Conservation (phyloP, 2,329 filamentous ascomycete genomes). For the Aspergillus pseudonomiae region DNA sequence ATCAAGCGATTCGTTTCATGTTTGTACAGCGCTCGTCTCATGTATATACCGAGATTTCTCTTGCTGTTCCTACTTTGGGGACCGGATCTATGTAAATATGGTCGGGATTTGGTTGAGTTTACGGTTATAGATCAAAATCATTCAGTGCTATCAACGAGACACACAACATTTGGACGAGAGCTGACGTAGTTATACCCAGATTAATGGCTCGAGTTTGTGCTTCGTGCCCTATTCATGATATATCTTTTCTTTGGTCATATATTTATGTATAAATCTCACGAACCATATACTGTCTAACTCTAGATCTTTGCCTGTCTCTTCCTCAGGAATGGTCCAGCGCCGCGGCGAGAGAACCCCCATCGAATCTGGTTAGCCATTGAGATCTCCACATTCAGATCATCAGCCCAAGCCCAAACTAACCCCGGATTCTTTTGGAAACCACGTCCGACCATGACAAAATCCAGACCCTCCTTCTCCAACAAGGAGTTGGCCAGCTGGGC, state of each 20-base stretch:
- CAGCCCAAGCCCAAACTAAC: slow-evolving; percentile 72
- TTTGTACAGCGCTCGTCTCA: neutral
- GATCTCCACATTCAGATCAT: slow-evolving; percentile 71
- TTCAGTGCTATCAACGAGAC: neutral
- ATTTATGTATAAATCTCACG: neutral
- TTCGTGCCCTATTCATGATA: neutral
- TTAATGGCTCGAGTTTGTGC: neutral
- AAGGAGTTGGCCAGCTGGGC: slow-evolving; percentile 69
- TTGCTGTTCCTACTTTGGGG: neutral
- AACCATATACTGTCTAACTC: neutral
- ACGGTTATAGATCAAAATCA: neutral
- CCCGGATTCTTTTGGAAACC: slow-evolving; percentile 83
- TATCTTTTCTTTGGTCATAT: neutral
- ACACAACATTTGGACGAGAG: no score
- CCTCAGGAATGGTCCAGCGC: slow-evolving; percentile 18
- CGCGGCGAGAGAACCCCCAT: slow-evolving; percentile 52
- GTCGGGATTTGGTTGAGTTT: neutral
- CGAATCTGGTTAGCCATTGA: slow-evolving; percentile 72
- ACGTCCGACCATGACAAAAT: slow-evolving; percentile 72
- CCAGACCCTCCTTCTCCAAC: slow-evolving; percentile 56
- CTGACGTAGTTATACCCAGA: neutral
- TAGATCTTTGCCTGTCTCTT: slow-evolving; percentile 18
- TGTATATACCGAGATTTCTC: neutral
- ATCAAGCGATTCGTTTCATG: neutral
- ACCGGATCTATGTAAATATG: neutral